These are phyloP conservation scores for Balakata baccata DNA, from an alignment of 345 rosid species.

Conservation along the genomic window DNA sequence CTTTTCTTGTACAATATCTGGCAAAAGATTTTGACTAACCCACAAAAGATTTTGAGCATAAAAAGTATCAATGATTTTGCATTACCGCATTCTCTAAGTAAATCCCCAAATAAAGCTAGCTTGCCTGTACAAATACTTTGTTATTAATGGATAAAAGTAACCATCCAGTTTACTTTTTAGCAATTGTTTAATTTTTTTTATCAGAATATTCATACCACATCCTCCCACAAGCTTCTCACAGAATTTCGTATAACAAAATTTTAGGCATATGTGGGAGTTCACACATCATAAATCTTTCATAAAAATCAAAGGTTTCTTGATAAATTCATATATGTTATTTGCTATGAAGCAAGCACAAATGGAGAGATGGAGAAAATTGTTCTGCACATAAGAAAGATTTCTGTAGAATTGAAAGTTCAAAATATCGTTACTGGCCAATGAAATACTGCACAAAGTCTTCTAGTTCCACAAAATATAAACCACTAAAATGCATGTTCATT, in stretches of 20 bases:
- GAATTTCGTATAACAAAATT: background rate
- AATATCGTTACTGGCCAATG: constrained; percentile 4
- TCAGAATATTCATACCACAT: too few relatives aligned
- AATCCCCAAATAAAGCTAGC: background rate
- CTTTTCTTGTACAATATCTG: constrained; percentile 7
- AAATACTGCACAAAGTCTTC: too few relatives aligned
- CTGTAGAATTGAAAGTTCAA: constrained; percentile 7
- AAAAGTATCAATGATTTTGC: background rate
- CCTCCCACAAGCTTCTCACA: too few relatives aligned
- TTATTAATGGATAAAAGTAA: too few relatives aligned
- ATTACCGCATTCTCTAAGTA: background rate
- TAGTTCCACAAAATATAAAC: constrained; percentile 11
- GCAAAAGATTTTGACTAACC: constrained; percentile 3
- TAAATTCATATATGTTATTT: background rate
- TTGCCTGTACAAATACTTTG: background rate
- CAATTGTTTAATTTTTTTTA: too few relatives aligned
- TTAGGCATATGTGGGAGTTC: background rate
- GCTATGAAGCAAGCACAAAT: constrained; percentile 2
- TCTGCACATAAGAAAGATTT: background rate
- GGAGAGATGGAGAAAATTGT: background rate
- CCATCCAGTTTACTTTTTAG: too few relatives aligned
- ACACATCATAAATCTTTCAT: background rate
- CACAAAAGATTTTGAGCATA: background rate
- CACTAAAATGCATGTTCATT: background rate
- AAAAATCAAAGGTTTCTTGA: too few relatives aligned